Percentiles rank a stretch among this genome's conserved stretches.
Evolutionary conservation across 2,329 filamentous ascomycete genomes (phyloP).

Genomic region (Leptographium wingfieldii): DNA sequence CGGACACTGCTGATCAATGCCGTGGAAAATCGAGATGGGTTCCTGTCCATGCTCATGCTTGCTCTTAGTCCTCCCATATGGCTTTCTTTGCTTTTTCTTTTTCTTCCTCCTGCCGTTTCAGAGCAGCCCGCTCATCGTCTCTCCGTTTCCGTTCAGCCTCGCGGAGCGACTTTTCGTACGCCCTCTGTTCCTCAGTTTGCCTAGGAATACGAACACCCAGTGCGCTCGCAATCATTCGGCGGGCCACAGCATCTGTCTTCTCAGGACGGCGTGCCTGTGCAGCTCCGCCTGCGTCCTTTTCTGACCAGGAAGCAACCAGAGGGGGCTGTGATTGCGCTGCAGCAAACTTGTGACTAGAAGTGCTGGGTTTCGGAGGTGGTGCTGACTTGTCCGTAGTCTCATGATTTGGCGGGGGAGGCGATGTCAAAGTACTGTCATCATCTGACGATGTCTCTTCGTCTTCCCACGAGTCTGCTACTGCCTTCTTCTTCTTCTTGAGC

Average conservation of each 20-base stretch:
- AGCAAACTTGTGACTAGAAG: constrained; percentile 28
- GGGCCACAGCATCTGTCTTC: constrained; percentile 86
- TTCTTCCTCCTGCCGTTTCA: constrained; percentile 46
- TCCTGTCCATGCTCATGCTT: neutral
- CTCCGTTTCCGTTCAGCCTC: constrained; percentile 73
- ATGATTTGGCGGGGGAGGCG: neutral
- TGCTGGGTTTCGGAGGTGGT: constrained; percentile 56
- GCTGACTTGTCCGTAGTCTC: constrained; percentile 22
- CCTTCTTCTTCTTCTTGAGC: constrained; percentile 22
- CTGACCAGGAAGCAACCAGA: constrained; percentile 1
- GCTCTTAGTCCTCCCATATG: constrained; percentile 63
- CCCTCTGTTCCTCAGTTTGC: constrained; percentile 76
- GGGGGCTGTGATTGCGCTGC: neutral
- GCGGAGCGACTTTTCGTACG: constrained; percentile 70
- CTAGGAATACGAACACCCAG: constrained; percentile 70
- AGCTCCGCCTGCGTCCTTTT: neutral
- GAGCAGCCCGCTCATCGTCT: constrained; percentile 58
- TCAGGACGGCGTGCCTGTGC: constrained; percentile 46
- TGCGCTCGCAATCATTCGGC: constrained; percentile 78
- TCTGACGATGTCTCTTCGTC: constrained; percentile 47
- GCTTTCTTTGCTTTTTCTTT: constrained; percentile 66
- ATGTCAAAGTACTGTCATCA: constrained; percentile 17
- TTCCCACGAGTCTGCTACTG: constrained; percentile 64
- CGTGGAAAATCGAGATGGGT: neutral
- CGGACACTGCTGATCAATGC: neutral